Evolutionary conservation across 2,329 filamentous ascomycete genomes (phyloP), one percentile per base, ranked within the genome.

Genomic region (Microcyclospora pomicola): DNA sequence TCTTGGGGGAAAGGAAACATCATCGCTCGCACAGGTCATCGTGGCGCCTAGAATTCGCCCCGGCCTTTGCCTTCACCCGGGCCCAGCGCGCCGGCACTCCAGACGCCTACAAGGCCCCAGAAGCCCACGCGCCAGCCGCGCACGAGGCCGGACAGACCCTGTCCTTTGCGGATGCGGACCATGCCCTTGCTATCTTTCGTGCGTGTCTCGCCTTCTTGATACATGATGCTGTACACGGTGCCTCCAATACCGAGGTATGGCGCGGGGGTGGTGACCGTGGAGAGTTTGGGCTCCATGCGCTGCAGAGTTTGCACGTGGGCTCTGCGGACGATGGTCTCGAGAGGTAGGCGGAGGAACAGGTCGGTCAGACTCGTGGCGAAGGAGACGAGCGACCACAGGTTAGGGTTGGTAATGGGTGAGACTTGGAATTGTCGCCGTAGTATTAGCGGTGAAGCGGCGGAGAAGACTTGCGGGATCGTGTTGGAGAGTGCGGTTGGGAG

Each of bases 261-360:
- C 2, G 86, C 87, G 0, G 83, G 69, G 2, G 82, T 77, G 1
- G 96, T 77, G 38, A 95, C 78, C 0, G 84, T 86, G 39, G 84
- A 77, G 61, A 66, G 49, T 37, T 60, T 60, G 46, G 47, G 48
- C 11, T 59, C 48, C 6, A 49, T 45, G 2, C 51, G 44, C 33
- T 42, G 49, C n/a, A 55, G 35, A 7, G 41, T 42, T 7, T 47
- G 35, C 42, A 91, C 80, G 60, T 98, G 91, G 5, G 84, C 88
- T 42, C 91, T 76, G 34, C 91, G 79, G 6, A 96, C 71, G 12
- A 94, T 82, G 1, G 88, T 96, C 62, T 98, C 91, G 4, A 96
- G 68, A 0, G 91, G 91, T 10, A 96, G 74, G 53, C 88, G 87
- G 48, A 94, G 61, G 51, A 91, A 82, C 27, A 96, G 73, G 35